These are phyloP conservation scores for Dimocarpus longan DNA, from an alignment of 345 rosid genomes.

Conservation along the genomic window DNA sequence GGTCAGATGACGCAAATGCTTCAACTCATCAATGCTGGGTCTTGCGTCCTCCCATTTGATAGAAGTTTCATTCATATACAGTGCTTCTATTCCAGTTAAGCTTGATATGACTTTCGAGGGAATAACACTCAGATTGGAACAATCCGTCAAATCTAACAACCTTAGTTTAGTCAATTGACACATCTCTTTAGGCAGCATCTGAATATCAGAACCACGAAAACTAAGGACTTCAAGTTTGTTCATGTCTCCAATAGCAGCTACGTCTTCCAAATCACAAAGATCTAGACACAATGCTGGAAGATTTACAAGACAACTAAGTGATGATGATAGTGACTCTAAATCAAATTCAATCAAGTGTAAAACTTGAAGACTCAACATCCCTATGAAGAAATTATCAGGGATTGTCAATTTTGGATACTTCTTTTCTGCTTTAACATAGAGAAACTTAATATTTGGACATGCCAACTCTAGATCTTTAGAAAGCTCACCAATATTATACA, in stretches of 20 bases:
- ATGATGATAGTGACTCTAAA: conserved; percentile 12
- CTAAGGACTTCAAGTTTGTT: conserved; percentile 26
- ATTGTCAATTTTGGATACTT: not conserved
- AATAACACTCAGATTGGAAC: conserved; percentile 11
- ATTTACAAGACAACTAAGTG: conserved; percentile 9
- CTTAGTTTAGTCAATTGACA: conserved; percentile 6
- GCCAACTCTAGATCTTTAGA: not conserved
- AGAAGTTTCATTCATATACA: conserved; percentile 12
- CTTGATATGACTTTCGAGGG: conserved; percentile 17
- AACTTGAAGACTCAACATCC: conserved; percentile 16
- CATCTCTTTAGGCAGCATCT: conserved; percentile 5
- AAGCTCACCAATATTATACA: not conserved
- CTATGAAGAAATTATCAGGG: conserved; percentile 13
- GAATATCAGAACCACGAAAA: conserved; percentile 10
- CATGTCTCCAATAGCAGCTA: conserved; percentile 13
- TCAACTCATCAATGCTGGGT: conserved; percentile 21
- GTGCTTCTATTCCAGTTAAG: conserved; percentile 24
- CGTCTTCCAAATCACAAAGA: conserved; percentile 1
- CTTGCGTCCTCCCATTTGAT: conserved; percentile 10
- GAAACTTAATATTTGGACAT: not conserved
- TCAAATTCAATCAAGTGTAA: conserved; percentile 9
- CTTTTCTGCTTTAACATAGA: not conserved
- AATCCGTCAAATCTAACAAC: conserved; percentile 24
- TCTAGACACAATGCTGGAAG: conserved; percentile 27
- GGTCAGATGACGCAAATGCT: not conserved